phyloP scores from a whole-genome alignment of 805 yeast species.

The Lachancea lanzarotensis region DNA sequence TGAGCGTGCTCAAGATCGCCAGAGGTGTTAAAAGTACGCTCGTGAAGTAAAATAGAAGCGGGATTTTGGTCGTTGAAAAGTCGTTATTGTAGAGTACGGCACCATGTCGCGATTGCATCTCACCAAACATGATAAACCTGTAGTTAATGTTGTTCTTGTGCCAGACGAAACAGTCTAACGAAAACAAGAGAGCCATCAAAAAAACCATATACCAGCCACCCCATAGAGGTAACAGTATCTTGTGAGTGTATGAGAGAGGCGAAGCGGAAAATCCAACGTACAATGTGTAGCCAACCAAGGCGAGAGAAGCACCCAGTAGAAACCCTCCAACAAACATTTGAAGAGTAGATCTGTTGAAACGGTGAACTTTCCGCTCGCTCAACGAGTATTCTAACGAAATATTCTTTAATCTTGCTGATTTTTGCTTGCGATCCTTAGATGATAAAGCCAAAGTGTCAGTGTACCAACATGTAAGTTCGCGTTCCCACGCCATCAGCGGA shows the following conservation, averaged over 20 bases:
- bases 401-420: constrained; percentile 22
- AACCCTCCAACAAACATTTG: constrained; percentile 59
- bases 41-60: constrained; percentile 53
- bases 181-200: constrained; percentile 57
- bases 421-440: constrained; percentile 24
- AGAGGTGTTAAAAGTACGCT: constrained; percentile 50
- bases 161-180: constrained; percentile 69
- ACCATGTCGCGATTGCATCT: constrained; percentile 62
- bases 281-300: constrained; percentile 57
- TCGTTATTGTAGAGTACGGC: constrained; percentile 32
- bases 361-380: constrained; percentile 31
- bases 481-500: constrained; percentile 29
- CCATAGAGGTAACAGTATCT: constrained; percentile 75
- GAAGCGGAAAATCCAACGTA: constrained; percentile 43
- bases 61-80: constrained; percentile 32
- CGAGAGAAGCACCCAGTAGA: constrained; percentile 61
- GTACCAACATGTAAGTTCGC: constrained; percentile 36
- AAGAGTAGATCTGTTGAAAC: constrained; percentile 29
- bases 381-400: constrained; percentile 27
- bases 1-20: constrained; percentile 64
- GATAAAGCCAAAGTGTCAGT: constrained; percentile 28
- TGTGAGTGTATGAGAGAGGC: constrained; percentile 38
- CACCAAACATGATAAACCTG: constrained; percentile 72
- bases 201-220: constrained; percentile 74
- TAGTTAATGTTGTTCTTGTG: constrained; percentile 72